Base-by-base conservation (phyloP, 1,284 basidiomycete species). In the Cutaneotrichosporon curvatum region DNA sequence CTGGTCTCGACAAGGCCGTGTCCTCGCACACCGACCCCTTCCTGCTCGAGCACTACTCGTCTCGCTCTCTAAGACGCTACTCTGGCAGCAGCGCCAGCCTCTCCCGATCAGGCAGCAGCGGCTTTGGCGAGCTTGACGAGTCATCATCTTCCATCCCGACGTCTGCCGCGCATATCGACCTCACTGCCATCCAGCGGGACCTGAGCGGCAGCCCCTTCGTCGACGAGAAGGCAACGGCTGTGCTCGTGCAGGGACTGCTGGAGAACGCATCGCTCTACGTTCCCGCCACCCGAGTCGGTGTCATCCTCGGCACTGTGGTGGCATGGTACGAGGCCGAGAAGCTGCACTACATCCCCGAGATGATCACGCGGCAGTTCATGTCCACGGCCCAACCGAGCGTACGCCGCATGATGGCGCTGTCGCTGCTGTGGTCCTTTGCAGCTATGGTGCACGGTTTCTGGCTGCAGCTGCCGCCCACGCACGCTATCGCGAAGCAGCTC, bases 281-380 rank as follows among this genome's bases (percentile, higher is more conserved):
- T 9, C 16, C 34, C 4, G 48, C 48, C 2, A 41, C 36, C 21
- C 44, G 43, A 1, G 48, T 44, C 3, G 48, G 48, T 14, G 28
- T 44, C 5, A 30, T 50, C 21, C 48, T 50, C 20, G 48, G 48
- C n/a, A 42, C 43, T 1, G 43, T 50, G 4, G 25, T 44, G 18
- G 25, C 33, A 19, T 50, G 48, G 48, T 50, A 50, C 31, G 43
- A 50, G 16, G 39, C 36, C 10, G 43, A 43, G 3, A 40, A 40
- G 11, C 48, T 40, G 14, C 43, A 39, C 18, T 50, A 45, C 36
- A 38, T 50, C 11, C 48, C 48, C 9, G 43, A 50, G 43, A 40
- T 50, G 28, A 19, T 50, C 14, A 37, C 48, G 9, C 28, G 25
- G 10, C 11, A 35, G 34, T 37, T 50, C 16, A 21, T 45, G n/a